Evolutionary conservation across 2,329 filamentous ascomycete genomes (phyloP).

Genomic region (Ophiostoma pallidulum): DNA sequence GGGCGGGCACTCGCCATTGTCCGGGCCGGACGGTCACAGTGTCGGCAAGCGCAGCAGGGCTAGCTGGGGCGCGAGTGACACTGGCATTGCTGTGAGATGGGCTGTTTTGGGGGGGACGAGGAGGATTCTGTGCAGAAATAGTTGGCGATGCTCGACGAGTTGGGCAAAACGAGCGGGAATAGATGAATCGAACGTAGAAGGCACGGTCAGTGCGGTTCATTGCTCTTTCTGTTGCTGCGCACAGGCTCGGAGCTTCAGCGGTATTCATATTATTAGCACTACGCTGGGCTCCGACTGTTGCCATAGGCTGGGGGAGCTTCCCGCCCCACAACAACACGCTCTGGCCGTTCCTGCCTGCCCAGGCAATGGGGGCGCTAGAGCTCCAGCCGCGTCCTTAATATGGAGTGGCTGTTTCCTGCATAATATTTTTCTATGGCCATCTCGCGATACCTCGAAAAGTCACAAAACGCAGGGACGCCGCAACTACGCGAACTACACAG

Average conservation of each 20-base stretch:
- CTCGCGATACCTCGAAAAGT: slow-evolving; percentile 10
- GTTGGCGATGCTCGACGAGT: too few relatives aligned
- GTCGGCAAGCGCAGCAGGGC: slow-evolving; percentile 15
- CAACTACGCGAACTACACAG: neutral
- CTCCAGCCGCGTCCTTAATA: slow-evolving; percentile 17
- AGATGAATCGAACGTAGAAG: neutral
- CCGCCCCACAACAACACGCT: slow-evolving; percentile 10
- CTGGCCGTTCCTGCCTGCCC: neutral
- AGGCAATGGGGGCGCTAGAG: slow-evolving; percentile 12
- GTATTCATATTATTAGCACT: neutral
- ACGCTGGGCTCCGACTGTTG: neutral
- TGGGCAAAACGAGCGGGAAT: too few relatives aligned
- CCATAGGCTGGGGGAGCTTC: neutral
- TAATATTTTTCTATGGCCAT: slow-evolving; percentile 11
- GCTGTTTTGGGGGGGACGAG: too few relatives aligned
- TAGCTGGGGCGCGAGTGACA: slow-evolving; percentile 10
- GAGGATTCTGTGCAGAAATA: too few relatives aligned
- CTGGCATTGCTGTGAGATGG: slow-evolving; percentile 4
- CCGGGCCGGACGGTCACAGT: slow-evolving; percentile 15
- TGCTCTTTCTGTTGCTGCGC: too few relatives aligned
- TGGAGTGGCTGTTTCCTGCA: slow-evolving; percentile 3
- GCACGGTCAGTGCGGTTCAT: too few relatives aligned
- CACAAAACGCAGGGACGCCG: neutral
- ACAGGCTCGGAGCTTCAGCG: too few relatives aligned
- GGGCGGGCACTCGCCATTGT: slow-evolving; percentile 34